Evolutionary conservation across 1,139 yeast species (phyloP), one percentile per base, ranked within the genome.

Genomic region (Pichia sp.): DNA sequence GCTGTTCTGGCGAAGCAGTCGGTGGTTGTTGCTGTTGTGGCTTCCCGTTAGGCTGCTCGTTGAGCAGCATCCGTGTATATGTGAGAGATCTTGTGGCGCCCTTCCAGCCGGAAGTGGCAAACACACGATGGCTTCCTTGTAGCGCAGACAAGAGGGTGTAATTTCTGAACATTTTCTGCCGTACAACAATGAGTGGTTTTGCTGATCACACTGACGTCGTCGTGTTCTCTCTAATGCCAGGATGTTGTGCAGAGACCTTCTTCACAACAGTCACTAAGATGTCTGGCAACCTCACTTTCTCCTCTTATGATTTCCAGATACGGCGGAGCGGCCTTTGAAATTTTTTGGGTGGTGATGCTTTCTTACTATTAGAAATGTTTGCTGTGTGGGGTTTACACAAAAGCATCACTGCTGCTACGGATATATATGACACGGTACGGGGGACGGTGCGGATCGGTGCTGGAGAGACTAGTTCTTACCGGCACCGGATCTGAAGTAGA

Each of bases 401-500:
- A 19, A 19, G 23, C 23, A 19, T 19, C 23, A 19, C 23, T 19
- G 23, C 23, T 19, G 23, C 23, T 19, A 19, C 23, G 23, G 23
- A 19, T 19, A 19, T 19, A 19, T 19, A 19, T 19, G 23, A 19
- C 23, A 19, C 23, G 23, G 23, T 19, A 19, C 23, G 23, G 23
- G 23, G 23, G 23, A 19, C 23, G 23, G 23, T 19, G 23, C 23
- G 23, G 23, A 19, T 19, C 23, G 23, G 19, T n/a, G 40, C 15
- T n/a, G 10, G 34, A 13, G 29, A 4, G 15, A 15, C 57, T 73
- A 82, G 69, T 81, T 82, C 80, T 92, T 92, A 76, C 97, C 97
- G 58, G 96, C 96, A 72, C 95, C 97, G 60, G 97, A 90, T 79
- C 95, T 87, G 79, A 92, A 88, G 77, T 86, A 92, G 65, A 92